Base-by-base conservation (phyloP, 2,329 filamentous ascomycete species). In the Alternaria gansuensis region DNA sequence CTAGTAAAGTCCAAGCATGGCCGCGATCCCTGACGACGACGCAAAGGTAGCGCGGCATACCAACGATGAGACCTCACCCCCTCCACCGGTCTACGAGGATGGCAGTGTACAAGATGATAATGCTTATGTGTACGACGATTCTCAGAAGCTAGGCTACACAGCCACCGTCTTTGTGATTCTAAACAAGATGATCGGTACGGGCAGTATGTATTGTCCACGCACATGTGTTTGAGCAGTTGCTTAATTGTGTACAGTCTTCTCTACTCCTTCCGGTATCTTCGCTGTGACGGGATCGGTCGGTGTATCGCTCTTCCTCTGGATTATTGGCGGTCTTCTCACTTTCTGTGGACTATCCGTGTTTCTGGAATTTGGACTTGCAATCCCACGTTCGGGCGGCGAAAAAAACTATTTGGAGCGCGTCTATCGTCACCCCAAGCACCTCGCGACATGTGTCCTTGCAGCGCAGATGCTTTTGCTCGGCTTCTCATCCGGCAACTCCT, bases 341-440 rank as follows among this genome's bases (percentile, higher is more conserved):
- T 85, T 86, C 65, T 82, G 80, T 62, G 86, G 86, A 23, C 78
- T 88, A 11, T 84, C 82, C 54, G 85, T 89, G 4, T 88, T 85
- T 70, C 81, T 89, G 48, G 87, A 88, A 67, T 88, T 88, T 64
- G 87, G 86, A 24, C 80, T 86, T 4, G 85, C 84, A 4, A 87
- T 88, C 34, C 87, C 87, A 2, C 80, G 83, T 34, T 87, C 84
- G 13, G 87, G 87, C 13, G 87, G 87, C 21, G 86, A 88, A 63
- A 89, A 89, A 79, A 87, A 88, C 71, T 89, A 89, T 68, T 83
- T 89, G 13, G 87, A 89, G 67, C 80, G 84, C n/a, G 84, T 86
- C 14, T 88, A 87, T 75, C 81, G 81, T 2, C 82, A 79, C 23
- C 87, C 87, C 0, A 83, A 81, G 56, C 87, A 87, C 71, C 73